Evolutionary conservation across 306 rosid genomes (phyloP).

Genomic region (Dryas octopetala): DNA sequence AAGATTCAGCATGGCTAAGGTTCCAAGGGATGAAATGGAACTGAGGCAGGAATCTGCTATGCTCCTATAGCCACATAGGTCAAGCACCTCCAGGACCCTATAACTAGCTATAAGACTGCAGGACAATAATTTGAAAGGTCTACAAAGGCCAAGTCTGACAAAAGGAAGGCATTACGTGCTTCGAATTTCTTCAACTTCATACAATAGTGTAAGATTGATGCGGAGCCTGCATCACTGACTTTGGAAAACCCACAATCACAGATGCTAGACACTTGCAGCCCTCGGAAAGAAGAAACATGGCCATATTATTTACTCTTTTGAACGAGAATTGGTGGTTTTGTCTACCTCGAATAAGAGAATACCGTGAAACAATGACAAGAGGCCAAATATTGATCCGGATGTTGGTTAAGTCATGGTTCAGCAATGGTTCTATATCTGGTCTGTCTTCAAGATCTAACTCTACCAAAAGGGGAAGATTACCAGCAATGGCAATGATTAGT

Average conservation of each 20-base stretch:
- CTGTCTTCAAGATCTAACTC: conserved; percentile 40
- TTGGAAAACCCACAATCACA: conserved; percentile 32
- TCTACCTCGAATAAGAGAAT: conserved; percentile 31
- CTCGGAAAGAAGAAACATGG: conserved; percentile 33
- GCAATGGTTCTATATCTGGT: conserved; percentile 15
- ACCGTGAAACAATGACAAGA: conserved; percentile 14
- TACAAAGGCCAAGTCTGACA: conserved; percentile 32
- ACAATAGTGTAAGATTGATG: conserved; percentile 34
- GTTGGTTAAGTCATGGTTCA: conserved; percentile 26
- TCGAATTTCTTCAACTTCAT: conserved; percentile 26
- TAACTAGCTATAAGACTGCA: conserved; percentile 32
- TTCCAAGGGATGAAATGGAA: conserved; percentile 18
- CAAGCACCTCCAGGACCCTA: conserved; percentile 30
- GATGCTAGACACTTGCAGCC: conserved; percentile 26
- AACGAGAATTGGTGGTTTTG: conserved; percentile 22
- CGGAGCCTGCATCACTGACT: conserved; percentile 38
- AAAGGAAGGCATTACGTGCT: conserved; percentile 25
- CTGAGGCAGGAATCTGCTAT: conserved; percentile 33
- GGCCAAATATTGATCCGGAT: conserved; percentile 24
- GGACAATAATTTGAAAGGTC: conserved; percentile 23
- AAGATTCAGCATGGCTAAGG: conserved; percentile 28
- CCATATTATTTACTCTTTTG: conserved; percentile 32
- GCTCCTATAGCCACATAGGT: conserved; percentile 38
- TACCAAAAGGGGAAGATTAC: conserved; percentile 25
- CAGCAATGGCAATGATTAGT: conserved; percentile 14